phyloP scores from a whole-genome alignment of 306 rosid genomes.

The Coriaria nepalensis region DNA sequence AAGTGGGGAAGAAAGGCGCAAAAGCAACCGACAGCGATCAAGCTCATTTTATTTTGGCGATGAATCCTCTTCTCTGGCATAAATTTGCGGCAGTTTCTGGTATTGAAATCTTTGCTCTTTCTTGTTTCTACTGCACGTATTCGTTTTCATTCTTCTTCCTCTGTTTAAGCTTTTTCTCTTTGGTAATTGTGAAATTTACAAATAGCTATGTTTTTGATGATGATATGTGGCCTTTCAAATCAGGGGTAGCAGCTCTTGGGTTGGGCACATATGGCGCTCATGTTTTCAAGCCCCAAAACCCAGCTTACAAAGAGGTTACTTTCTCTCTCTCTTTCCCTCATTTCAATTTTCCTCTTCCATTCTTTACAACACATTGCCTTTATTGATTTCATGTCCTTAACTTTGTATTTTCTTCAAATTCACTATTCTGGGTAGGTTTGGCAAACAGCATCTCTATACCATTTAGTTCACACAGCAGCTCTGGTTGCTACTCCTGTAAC shows the following conservation, averaged over 20 bases:
- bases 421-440: constrained; percentile 49
- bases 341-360: constrained; percentile 10
- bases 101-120: constrained; percentile 8
- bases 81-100: constrained; percentile 85
- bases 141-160: not conserved
- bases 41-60: not conserved
- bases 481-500: constrained; percentile 69
- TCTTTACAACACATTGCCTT: not conserved
- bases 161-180: not conserved
- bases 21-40: not conserved
- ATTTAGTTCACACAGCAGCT: constrained; percentile 86
- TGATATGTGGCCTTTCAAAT: constrained; percentile 7
- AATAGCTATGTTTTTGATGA: not conserved
- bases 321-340: constrained; percentile 5
- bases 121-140: not conserved
- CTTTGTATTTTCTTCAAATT: not conserved
- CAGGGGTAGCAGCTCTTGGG: constrained; percentile 83
- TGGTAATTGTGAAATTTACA: not conserved
- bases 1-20: not conserved
- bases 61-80: constrained; percentile 74
- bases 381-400: not conserved
- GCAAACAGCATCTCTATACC: constrained; percentile 91
- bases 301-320: constrained; percentile 55
- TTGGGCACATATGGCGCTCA: constrained; percentile 90
- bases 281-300: constrained; percentile 68